Evolutionary conservation across 108 stramenopile genomes (phyloP).

Genomic region (Nitzschia inconspicua): DNA sequence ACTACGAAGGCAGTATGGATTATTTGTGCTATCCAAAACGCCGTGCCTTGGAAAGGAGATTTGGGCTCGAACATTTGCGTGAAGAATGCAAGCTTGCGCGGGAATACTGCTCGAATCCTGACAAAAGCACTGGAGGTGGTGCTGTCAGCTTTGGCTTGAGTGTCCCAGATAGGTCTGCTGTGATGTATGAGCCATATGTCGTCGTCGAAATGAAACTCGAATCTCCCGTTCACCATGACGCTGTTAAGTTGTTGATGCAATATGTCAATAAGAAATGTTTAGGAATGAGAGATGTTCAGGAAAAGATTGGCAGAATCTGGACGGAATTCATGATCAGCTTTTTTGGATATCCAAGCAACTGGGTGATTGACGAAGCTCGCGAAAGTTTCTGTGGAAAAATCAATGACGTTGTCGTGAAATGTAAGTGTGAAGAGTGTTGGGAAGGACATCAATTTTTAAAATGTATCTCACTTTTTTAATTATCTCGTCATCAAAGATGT

Average conservation of each 20-base stretch:
- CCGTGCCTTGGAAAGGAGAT: constrained; percentile 59
- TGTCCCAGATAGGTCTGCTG: constrained; percentile 37
- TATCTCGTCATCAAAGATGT: constrained; percentile 25
- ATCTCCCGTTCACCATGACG: constrained; percentile 51
- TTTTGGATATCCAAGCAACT: constrained; percentile 59
- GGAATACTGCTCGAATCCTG: constrained; percentile 43
- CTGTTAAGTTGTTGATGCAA: constrained; percentile 38
- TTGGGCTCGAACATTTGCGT: constrained; percentile 41
- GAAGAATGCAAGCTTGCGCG: constrained; percentile 69
- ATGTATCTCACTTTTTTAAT: neutral
- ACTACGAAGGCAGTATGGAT: constrained; percentile 70
- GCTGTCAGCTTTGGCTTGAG: constrained; percentile 40
- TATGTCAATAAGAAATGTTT: constrained; percentile 16
- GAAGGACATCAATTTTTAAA: neutral
- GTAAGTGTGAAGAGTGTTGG: constrained; percentile 40
- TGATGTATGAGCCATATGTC: constrained; percentile 67
- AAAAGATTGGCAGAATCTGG: constrained; percentile 61
- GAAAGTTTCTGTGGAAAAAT: constrained; percentile 30
- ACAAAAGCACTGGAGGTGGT: constrained; percentile 29
- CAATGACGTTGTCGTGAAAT: constrained; percentile 42
- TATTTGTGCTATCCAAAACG: constrained; percentile 46
- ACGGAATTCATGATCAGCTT: constrained; percentile 73
- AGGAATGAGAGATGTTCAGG: constrained; percentile 20
- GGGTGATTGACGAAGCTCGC: constrained; percentile 42
- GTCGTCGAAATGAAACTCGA: constrained; percentile 37